phyloP scores from a whole-genome alignment of 805 yeast genomes.

The Cyberlindnera samutprakarnensis region DNA sequence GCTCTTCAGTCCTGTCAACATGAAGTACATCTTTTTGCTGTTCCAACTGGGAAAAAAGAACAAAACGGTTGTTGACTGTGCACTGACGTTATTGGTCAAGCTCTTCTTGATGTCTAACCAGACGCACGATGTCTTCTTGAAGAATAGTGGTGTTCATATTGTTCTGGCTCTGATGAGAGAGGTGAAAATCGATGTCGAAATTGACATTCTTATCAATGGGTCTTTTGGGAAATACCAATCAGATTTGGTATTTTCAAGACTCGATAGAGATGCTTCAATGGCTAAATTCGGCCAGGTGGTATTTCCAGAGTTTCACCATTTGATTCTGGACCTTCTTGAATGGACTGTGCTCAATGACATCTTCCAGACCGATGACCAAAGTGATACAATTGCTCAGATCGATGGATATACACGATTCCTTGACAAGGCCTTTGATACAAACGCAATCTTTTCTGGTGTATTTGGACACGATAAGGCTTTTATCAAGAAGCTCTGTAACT shows the following conservation, averaged over 20 bases:
- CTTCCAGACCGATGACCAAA: constrained; percentile 28
- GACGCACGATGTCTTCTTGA: constrained; percentile 41
- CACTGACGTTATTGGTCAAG: constrained; percentile 40
- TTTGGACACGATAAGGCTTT: constrained; percentile 24
- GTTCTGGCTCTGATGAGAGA: constrained; percentile 38
- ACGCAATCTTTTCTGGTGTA: constrained; percentile 20
- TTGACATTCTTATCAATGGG: constrained; percentile 35
- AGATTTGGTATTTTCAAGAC: constrained; percentile 15
- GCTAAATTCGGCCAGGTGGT: constrained; percentile 11
- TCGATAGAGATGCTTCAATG: constrained; percentile 5
- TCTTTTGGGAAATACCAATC: constrained; percentile 36
- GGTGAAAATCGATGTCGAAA: constrained; percentile 29
- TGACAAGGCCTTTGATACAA: constrained; percentile 21
- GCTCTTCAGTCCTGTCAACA: constrained; percentile 45
- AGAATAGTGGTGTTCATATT: constrained; percentile 44
- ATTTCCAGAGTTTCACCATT: constrained; percentile 38
- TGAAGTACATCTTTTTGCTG: constrained; percentile 59
- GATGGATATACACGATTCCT: constrained; percentile 20
- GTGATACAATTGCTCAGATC: constrained; percentile 23
- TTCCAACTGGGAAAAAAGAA: constrained; percentile 31
- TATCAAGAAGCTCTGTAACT: constrained; percentile 20
- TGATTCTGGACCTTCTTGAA: constrained; percentile 28
- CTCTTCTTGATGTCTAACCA: constrained; percentile 41
- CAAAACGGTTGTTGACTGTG: constrained; percentile 22
- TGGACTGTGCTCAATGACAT: constrained; percentile 30